These are phyloP conservation scores for Samsoniella hepiali DNA, from an alignment of 2,329 filamentous ascomycete genomes.

Conservation along the genomic window DNA sequence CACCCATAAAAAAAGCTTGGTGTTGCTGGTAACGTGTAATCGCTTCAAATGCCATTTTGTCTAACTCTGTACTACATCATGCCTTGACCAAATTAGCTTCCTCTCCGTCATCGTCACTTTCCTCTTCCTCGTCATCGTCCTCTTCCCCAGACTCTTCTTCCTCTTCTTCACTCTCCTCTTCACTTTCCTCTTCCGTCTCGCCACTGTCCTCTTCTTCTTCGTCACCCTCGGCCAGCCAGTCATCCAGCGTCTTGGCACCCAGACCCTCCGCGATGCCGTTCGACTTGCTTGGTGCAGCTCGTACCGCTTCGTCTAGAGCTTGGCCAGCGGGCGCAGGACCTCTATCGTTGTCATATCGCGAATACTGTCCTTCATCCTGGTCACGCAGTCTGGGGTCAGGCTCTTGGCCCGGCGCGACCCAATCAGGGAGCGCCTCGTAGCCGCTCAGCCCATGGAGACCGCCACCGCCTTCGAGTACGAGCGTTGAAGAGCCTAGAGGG, in stretches of 20 bases:
- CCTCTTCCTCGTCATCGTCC: slow-evolving; percentile 47
- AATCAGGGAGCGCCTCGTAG: slow-evolving; percentile 76
- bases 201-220: slow-evolving; percentile 55
- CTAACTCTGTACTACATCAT: slow-evolving; percentile 21
- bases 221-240: slow-evolving; percentile 80
- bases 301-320: slow-evolving; percentile 57
- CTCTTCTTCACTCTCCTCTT: slow-evolving; percentile 50
- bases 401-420: slow-evolving; percentile 78
- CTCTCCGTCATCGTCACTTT: slow-evolving; percentile 45
- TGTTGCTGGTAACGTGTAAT: background rate
- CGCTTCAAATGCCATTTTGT: background rate
- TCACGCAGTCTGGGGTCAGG: slow-evolving; percentile 73
- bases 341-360: slow-evolving; percentile 32
- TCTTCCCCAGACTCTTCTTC: slow-evolving; percentile 46
- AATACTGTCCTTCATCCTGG: slow-evolving; percentile 33
- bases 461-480: slow-evolving; percentile 75
- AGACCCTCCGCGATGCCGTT: slow-evolving; percentile 53
- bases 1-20: background rate
- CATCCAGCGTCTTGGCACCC: slow-evolving; percentile 78
- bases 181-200: slow-evolving; percentile 47
- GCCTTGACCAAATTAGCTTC: slow-evolving; percentile 42
- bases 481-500: slow-evolving; percentile 76
- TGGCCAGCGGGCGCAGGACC: slow-evolving; percentile 55
- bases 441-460: slow-evolving; percentile 72
- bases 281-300: slow-evolving; percentile 38